Percentiles rank a stretch among this genome's conserved stretches.
These are phyloP conservation scores for Fusarium pilosicola DNA, from an alignment of 2,329 filamentous ascomycete genomes.

Conservation along the genomic window DNA sequence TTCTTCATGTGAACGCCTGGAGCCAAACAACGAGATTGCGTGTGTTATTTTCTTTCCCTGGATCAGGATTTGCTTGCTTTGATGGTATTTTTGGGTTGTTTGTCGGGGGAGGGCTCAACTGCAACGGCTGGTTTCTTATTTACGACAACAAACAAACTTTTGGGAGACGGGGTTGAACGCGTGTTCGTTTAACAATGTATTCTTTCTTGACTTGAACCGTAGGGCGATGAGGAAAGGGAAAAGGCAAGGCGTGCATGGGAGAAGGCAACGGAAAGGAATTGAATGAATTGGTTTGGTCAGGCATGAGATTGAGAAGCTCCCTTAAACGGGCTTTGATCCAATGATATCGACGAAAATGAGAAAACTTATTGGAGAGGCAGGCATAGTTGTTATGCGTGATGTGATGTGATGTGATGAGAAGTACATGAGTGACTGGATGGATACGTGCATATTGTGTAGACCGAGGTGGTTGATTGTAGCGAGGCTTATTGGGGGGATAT, in stretches of 20 bases:
- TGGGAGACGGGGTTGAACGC: conserved; percentile 38
- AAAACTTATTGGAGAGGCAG: conserved; percentile 34
- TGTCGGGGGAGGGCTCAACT: conserved; percentile 39
- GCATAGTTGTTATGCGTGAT: background rate
- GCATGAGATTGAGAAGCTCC: conserved; percentile 41
- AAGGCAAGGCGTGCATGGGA: conserved; percentile 32
- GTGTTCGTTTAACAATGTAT: conserved; percentile 44
- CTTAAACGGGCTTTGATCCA: conserved; percentile 39
- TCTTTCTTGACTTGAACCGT: conserved; percentile 38
- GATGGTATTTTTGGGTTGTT: conserved; percentile 41
- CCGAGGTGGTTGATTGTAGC: background rate
- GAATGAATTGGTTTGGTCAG: conserved; percentile 31
- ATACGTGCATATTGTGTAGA: background rate
- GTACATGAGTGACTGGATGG: background rate
- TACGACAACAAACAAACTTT: conserved; percentile 26
- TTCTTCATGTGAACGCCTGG: conserved; percentile 24
- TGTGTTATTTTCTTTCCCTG: conserved; percentile 40
- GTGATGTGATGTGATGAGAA: background rate
- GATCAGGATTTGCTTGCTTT: conserved; percentile 42
- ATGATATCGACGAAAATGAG: conserved; percentile 40
- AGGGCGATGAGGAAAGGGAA: conserved; percentile 29
- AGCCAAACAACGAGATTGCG: conserved; percentile 38
- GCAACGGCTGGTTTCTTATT: conserved; percentile 41
- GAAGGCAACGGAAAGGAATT: conserved; percentile 31
- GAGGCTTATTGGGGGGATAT: conserved; percentile 2